Evolutionary conservation across 768 basidiomycete genomes (phyloP).

Genomic region (Boletus patriciae): DNA sequence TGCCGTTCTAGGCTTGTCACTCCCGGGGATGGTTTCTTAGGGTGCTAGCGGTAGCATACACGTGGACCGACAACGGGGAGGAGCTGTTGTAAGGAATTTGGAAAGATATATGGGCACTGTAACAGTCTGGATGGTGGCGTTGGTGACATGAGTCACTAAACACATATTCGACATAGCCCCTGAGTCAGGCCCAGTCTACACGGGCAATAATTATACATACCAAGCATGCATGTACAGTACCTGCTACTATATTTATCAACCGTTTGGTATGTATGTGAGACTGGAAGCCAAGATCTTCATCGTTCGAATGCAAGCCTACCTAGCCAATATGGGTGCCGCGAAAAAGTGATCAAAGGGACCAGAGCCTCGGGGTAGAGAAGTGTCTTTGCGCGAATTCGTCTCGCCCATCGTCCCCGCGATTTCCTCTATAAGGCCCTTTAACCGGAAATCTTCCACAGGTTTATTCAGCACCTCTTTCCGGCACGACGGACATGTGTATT

Average conservation of each 20-base stretch:
- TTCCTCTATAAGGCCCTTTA: slow-evolving; percentile 56
- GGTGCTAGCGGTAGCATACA: no score
- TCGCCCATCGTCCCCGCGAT: slow-evolving; percentile 53
- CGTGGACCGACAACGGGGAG: no score
- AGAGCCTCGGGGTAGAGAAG: not conserved
- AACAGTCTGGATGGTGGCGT: no score
- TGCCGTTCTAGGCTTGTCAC: no score
- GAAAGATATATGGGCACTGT: no score
- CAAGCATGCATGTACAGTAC: not conserved
- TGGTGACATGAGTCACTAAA: no score
- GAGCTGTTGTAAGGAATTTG: no score
- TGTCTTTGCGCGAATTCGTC: slow-evolving; percentile 34
- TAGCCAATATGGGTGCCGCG: slow-evolving; percentile 7
- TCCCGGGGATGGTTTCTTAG: no score
- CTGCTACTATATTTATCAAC: not conserved
- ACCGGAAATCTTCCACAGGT: slow-evolving; percentile 59
- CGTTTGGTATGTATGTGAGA: not conserved
- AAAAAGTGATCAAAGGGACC: slow-evolving; percentile 54
- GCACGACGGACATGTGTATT: slow-evolving; percentile 71
- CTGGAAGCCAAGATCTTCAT: not conserved
- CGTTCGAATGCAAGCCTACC: not conserved
- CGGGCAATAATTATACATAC: no score
- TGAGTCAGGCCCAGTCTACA: no score
- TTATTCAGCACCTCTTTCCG: slow-evolving; percentile 46
- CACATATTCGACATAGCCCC: no score